Evolutionary conservation across 495 filamentous ascomycete species (phyloP), one percentile per base, ranked within the genome.

Genomic region (Talaromyces wortmannii): DNA sequence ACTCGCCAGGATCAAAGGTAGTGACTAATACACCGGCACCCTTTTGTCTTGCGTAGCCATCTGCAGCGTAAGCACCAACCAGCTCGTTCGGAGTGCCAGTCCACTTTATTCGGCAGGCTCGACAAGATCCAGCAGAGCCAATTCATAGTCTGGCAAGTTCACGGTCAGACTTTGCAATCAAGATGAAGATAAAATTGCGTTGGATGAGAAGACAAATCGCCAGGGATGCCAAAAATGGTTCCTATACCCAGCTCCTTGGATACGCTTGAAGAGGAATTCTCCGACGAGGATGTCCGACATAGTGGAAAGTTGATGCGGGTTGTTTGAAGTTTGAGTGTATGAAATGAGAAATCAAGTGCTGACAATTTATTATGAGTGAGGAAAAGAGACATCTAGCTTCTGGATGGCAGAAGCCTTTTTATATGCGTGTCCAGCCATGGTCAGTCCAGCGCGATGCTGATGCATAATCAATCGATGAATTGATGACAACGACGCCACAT

Each of bases 111-210:
- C 43, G 11, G 52, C 45, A 10, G 43, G 32, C 5, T 33, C 32
- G 42, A 55, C 43, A 18, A 55, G 43, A 29, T 55, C 52, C 12
- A 55, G 44, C 11, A 55, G 17, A 8, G 44, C 44, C 8, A 55
- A 31, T 36, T 55, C 52, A 30, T 55, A 55, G 43, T 55, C 52
- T 55, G 36, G 11, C 42, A 52, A 63, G 13, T 40, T 54, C 57
- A 33, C 52, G 52, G 16, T 53, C 45, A 31, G 31, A 8, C 2
- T 13, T 13, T 40, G 8, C 36, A 8, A 40, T 40, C 2, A 40
- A 40, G 23, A 23, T 23, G 23, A 23, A 23, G 4, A 23, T 4
- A 40, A 5, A 36, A 36, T 2, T 13, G 36, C 2, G 13, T 13
- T 10, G 13, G 5, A 40, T 40, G 36, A 40, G 23, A 23, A 23